Base-by-base conservation (phyloP, 139 green algal species). In the Chlamydomonas schloesseri region DNA sequence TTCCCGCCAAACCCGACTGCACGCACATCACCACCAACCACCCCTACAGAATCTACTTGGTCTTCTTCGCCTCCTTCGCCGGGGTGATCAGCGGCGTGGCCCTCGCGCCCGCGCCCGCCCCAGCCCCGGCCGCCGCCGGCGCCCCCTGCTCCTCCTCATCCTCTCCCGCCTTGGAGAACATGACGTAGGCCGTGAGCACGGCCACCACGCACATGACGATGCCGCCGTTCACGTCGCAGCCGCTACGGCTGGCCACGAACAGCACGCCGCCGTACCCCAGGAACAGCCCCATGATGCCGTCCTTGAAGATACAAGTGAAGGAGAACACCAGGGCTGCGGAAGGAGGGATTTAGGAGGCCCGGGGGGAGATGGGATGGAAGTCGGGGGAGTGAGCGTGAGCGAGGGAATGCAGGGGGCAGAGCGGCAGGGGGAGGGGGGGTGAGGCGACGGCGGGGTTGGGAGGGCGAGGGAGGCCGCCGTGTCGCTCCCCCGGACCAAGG, bases 201-300 rank as follows among this genome's bases (percentile, higher is more conserved):
- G 34, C 36, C 6, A 65, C 78, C 2, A 74, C n/a, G 64, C 78
- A 84, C 42, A 84, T 50, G 46, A 65, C 74, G 23, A 46, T 84
- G 6, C 50, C n/a, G 14, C 3, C 15, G 18, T 67, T 50, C 6
- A 33, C 15, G 0, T 74, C 20, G 47, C 78, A 84, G 29, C 64
- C 64, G 14, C 46, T 4, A 8, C 20, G 62, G 36, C 18, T 65
- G 28, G 31, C 57, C 18, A 31, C 14, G 5, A 53, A 84, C 18
- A 65, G 42, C 29, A 84, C 17, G 11, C 78, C 78, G 0, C 17
- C 64, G n/a, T 84, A 84, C 17, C 64, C 78, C 3, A 50, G 11
- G 0, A 65, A 10, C 46, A 84, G 64, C 3, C 78, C 78, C 11
- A 84, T 3, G 28, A 60, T 74, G 29, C 62, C 64, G 69, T 84